A percentile compares a stretch with the other conserved stretches of the same genome.
phyloP scores from a whole-genome alignment of 1,284 basidiomycete species.

The Thelephora terrestris region DNA sequence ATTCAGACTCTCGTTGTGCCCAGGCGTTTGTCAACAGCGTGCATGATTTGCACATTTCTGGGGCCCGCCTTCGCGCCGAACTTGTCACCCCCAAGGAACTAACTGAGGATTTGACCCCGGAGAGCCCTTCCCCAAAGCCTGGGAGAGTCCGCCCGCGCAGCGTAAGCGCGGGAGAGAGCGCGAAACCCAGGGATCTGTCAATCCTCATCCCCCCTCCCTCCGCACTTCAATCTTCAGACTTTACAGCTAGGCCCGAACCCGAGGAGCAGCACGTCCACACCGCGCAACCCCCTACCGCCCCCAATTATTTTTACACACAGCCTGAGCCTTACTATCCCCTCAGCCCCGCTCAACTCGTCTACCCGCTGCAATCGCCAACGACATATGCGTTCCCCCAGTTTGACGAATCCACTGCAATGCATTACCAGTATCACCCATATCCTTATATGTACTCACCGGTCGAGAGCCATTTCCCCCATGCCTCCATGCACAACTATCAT shows the following conservation, averaged over 20 bases:
- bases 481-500: not conserved
- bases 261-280: not conserved
- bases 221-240: too few relatives aligned
- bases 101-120: not conserved
- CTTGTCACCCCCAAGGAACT: not conserved
- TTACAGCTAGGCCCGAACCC: not conserved
- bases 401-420: not conserved
- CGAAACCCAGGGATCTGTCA: slow-evolving; percentile 3
- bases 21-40: slow-evolving; percentile 31
- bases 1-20: slow-evolving; percentile 49
- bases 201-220: too few relatives aligned
- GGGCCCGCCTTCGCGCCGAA: slow-evolving; percentile 16
- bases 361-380: not conserved
- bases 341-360: not conserved
- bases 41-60: slow-evolving; percentile 23
- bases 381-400: not conserved
- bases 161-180: slow-evolving; percentile 18
- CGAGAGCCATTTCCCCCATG: too few relatives aligned
- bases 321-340: not conserved
- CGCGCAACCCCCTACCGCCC: not conserved
- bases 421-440: not conserved
- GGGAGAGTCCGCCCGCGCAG: slow-evolving; percentile 18
- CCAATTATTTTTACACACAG: not conserved
- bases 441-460: not conserved
- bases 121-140: not conserved